Conservation (phyloP, 176 grass and related monocot species). For the Oryza glaberrima region DNA sequence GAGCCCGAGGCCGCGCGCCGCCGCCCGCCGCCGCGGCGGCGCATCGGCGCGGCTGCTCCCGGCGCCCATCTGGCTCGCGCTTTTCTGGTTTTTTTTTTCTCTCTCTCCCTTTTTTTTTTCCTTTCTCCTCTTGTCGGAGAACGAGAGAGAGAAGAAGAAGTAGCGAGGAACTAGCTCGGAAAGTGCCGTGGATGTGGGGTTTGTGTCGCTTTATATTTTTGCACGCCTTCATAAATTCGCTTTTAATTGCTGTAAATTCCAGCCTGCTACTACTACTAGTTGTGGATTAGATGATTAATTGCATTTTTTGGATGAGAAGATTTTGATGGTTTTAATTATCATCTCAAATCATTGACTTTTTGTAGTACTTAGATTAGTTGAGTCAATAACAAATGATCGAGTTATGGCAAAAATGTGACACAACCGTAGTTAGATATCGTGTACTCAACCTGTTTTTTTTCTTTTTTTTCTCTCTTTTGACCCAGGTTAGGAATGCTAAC, state of each 20-base stretch:
- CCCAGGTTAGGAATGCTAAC: neutral
- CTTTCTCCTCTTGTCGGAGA: neutral
- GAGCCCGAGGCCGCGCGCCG: slow-evolving; percentile 50
- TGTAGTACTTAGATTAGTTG: too few relatives aligned
- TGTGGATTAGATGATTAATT: neutral
- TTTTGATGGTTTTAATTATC: slow-evolving; percentile 14
- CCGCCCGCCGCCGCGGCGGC: slow-evolving; percentile 49
- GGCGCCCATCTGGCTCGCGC: slow-evolving; percentile 64
- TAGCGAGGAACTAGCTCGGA: slow-evolving; percentile 33
- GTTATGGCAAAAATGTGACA: neutral
- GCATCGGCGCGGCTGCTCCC: slow-evolving; percentile 65
- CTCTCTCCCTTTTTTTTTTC: too few relatives aligned
- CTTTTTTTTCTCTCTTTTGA: neutral
- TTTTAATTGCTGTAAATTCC: neutral
- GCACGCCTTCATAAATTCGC: slow-evolving; percentile 12
- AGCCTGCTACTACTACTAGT: neutral
- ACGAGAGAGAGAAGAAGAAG: neutral
- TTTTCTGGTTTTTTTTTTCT: neutral
- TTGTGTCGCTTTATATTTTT: slow-evolving; percentile 29
- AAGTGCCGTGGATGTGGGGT: slow-evolving; percentile 43
- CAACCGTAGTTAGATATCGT: neutral
- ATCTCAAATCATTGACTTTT: slow-evolving; percentile 10
- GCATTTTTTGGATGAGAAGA: neutral
- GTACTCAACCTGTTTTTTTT: neutral
- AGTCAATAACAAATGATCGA: neutral